Conservation (phyloP, 192 early-diverging fungal species). For the Lobosporangium transversale region DNA sequence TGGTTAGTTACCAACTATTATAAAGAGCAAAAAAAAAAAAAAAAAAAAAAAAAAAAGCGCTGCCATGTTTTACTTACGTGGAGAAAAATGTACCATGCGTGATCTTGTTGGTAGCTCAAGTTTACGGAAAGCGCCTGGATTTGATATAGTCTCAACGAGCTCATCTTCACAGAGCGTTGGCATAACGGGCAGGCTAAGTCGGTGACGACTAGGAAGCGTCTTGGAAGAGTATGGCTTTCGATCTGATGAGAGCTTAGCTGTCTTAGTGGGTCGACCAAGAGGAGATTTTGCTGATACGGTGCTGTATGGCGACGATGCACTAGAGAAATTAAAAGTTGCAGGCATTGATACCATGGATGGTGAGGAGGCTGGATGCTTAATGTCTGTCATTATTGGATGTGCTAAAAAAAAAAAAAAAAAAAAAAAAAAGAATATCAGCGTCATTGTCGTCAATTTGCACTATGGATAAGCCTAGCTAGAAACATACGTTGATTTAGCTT, state of each 20-base stretch:
- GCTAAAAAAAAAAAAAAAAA: too few species aligned
- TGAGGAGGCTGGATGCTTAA: neutral
- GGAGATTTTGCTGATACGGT: too few species aligned
- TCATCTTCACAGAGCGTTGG: slow-evolving; percentile 1
- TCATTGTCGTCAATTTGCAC: too few species aligned
- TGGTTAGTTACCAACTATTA: neutral
- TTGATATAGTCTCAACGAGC: neutral
- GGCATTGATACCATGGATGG: slow-evolving; percentile 76
- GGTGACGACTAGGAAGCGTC: neutral
- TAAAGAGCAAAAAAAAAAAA: neutral
- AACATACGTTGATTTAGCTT: too few species aligned
- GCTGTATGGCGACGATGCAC: neutral
- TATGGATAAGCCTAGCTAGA: too few species aligned
- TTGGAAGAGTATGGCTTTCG: neutral
- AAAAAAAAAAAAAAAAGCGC: too few species aligned
- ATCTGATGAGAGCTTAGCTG: neutral
- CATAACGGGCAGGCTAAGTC: neutral
- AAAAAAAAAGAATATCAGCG: too few species aligned
- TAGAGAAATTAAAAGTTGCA: slow-evolving; percentile 76
- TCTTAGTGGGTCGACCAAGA: neutral
- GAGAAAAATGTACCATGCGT: slow-evolving; percentile 10
- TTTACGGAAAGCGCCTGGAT: neutral
- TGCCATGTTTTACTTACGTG: slow-evolving; percentile 7
- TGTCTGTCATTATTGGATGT: neutral
- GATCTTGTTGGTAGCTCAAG: slow-evolving; percentile 4